Evolutionary conservation across 139 green algal species (phyloP), one percentile per base, ranked within the genome.

Genomic region (Closterium sp.): DNA sequence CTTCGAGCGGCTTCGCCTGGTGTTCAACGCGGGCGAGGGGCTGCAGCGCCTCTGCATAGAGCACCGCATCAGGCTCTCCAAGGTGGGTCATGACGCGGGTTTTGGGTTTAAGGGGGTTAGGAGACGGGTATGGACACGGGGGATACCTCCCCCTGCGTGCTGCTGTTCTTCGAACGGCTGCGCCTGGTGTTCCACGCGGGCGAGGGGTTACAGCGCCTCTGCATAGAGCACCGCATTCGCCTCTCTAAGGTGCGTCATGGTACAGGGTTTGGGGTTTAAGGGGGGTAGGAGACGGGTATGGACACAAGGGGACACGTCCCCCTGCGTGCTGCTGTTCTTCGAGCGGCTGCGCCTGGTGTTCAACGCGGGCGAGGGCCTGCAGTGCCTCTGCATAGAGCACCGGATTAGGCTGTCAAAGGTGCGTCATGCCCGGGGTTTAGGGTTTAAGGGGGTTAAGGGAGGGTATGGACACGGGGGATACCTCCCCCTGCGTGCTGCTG

Each of bases 11-110:
- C 94, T 97, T 70, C 96, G 97, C n/a, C 98, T 97, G 89, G 89
- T 99, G 27, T 99, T 99, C 96, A 99, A 99, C 93, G 96, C 95
- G 27, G 97, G 97, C 0, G 98, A 99, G 92, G 98, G 98, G 11
- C 97, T 99, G 31, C 98, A 99, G 94, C 95, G 98, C 4, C 97
- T 97, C 45, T 97, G 96, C 45, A 94, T 96, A 62, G 42, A 62
- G 42, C 42, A 62, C 42, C 5, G 7, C 5, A 62, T 62, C 7
- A 5, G 42, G 5, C 42, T 62, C 5, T 5, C 42, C 5, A 62
- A 62, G 42, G 42, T 62, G n/a, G n/a, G n/a, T n/a, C n/a, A n/a
- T n/a, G n/a, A n/a, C n/a, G n/a, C n/a, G n/a, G n/a, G n/a, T n/a
- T n/a, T n/a, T n/a, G n/a, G n/a, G n/a, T n/a, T n/a, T n/a, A n/a